Base-by-base conservation (phyloP, 2,329 filamentous ascomycete genomes). In the Acarospora socialis region DNA sequence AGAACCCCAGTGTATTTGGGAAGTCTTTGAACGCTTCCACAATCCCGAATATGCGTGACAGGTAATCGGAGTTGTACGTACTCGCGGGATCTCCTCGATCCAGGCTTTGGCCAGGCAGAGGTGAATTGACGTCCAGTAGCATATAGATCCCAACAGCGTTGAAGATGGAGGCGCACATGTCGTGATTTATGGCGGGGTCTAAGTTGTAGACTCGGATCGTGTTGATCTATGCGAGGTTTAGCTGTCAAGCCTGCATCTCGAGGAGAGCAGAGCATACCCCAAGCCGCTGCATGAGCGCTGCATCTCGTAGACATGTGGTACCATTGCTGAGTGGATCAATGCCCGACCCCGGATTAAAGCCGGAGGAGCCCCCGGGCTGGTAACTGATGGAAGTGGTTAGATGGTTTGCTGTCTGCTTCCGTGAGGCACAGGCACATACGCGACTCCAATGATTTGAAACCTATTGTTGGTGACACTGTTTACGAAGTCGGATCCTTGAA, bases 1-100 rank as follows among this genome's bases (percentile, higher is more conserved):
- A 76, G 60, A 78, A 78, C 22, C 65, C 74, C 16, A 78, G 58
- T 2, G 66, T 66, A 52, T 79, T 78, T 35, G 71, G 69, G 53
- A 71, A 78, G 44, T 60, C 53, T 51, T 75, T 76, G 62, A 79
- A 78, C 4, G 68, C 68, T 51, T 79, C 73, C 21, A 79, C 66
- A 21, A 77, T 61, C 37, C 63, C 60, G 46, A 76, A 77, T 41
- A 73, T 63, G 42, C 71, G 67, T 34, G 56, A 51, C 35, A 74
- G 59, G 47, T 75, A 75, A 30, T 53, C 58, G 22, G 52, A 52
- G 39, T 61, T 64, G 57, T 76, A 77, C 17, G 63, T 66, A 23
- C 57, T 59, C 48, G 54, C 57, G 8, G 73, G 70, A 35, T 66
- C 56, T 6, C 51, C 56, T 26, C 70, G 65, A 48, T 77, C 63